These are phyloP conservation scores for Ceriops zippeliana DNA, from an alignment of 345 rosid genomes.

Conservation along the genomic window DNA sequence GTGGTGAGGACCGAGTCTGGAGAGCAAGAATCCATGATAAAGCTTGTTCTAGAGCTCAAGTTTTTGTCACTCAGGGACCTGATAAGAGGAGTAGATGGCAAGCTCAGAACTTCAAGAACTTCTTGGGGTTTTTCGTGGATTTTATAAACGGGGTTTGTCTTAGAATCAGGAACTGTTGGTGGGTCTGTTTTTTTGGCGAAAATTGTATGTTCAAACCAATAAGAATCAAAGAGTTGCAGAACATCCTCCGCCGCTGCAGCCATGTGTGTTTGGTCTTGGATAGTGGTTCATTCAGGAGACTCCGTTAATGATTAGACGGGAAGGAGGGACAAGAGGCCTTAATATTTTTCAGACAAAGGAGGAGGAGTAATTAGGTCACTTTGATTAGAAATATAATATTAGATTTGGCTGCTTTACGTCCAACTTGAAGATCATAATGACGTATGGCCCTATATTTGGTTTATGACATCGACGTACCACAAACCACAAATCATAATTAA, in stretches of 20 bases:
- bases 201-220: constrained; percentile 46
- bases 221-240: constrained; percentile 36
- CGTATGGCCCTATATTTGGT: too few species aligned
- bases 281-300: not conserved
- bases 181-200: constrained; percentile 21
- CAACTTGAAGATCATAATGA: not conserved
- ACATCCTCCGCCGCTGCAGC: constrained; percentile 31
- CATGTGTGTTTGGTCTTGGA: constrained; percentile 20
- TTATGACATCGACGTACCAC: too few species aligned
- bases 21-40: constrained; percentile 26
- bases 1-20: constrained; percentile 47
- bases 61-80: constrained; percentile 57
- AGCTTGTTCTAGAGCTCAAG: constrained; percentile 30
- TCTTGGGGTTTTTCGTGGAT: constrained; percentile 17
- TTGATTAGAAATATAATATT: not conserved
- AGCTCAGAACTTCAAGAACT: constrained; percentile 13
- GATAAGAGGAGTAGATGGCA: constrained; percentile 21
- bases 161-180: not conserved
- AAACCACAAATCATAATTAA: too few species aligned
- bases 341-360: not conserved
- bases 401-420: not conserved
- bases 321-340: not conserved
- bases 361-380: not conserved
- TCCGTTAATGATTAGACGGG: not conserved
- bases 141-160: constrained; percentile 21